Conservation (phyloP, 148 eudicot genomes). For the Rheum nobile region DNA sequence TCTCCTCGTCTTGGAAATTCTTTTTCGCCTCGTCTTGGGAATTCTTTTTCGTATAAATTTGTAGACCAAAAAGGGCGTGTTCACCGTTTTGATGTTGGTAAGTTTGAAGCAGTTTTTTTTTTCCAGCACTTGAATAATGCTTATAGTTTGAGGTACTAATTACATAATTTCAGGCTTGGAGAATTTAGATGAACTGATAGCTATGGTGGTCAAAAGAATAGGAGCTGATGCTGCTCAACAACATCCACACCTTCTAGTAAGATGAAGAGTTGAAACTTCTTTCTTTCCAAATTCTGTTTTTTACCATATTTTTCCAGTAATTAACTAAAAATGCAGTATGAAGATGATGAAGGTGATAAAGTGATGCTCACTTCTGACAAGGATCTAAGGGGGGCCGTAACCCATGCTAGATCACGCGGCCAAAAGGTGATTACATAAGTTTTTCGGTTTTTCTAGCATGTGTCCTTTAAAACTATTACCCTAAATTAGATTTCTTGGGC, state of each 20-base stretch:
- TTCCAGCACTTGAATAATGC: too few relatives aligned
- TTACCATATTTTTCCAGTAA: neutral
- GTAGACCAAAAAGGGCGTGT: constrained; percentile 70
- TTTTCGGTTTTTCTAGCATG: neutral
- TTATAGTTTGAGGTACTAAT: too few relatives aligned
- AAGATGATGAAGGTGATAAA: constrained; percentile 93
- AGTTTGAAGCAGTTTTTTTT: constrained; percentile 11
- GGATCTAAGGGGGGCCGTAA: constrained; percentile 71
- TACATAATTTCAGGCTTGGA: constrained; percentile 42
- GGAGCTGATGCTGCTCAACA: constrained; percentile 33
- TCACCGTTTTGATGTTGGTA: constrained; percentile 79
- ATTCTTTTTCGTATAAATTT: constrained; percentile 66
- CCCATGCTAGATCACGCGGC: constrained; percentile 69
- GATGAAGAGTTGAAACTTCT: constrained; percentile 6
- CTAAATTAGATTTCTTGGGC: constrained; percentile 9
- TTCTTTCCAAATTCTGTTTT: neutral
- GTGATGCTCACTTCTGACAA: constrained; percentile 71
- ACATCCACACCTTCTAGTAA: constrained; percentile 63
- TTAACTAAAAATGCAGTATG: constrained; percentile 55
- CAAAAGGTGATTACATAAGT: constrained; percentile 66
- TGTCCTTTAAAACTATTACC: neutral
- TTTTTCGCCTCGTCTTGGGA: constrained; percentile 73
- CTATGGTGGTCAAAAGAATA: constrained; percentile 60
- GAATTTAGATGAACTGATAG: constrained; percentile 65
- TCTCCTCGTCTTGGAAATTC: constrained; percentile 66